A percentile compares a stretch with the other conserved stretches of the same genome.
Conservation (phyloP, 371 early-diverging fungal genomes). For the Lichtheimia ramosa region DNA sequence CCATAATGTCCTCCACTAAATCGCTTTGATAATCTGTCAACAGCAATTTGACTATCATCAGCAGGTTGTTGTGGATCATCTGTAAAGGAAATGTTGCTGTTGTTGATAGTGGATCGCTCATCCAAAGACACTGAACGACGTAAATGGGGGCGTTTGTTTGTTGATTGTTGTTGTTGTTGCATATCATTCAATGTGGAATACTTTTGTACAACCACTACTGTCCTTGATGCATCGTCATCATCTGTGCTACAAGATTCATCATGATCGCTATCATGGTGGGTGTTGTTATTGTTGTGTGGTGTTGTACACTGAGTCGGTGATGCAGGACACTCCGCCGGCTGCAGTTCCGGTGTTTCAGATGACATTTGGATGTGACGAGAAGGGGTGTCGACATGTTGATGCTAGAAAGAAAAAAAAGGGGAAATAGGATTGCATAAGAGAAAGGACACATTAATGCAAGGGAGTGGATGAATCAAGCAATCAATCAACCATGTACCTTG, state of each 20-base stretch:
- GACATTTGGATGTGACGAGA: too few relatives aligned
- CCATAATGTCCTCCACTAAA: constrained; percentile 51
- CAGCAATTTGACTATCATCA: constrained; percentile 22
- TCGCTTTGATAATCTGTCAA: constrained; percentile 38
- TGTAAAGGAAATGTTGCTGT: constrained; percentile 27
- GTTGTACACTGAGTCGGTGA: not conserved
- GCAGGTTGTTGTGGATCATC: constrained; percentile 8
- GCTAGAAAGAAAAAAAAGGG: too few relatives aligned
- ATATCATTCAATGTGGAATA: not conserved
- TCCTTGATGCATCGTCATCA: not conserved
- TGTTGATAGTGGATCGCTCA: constrained; percentile 13
- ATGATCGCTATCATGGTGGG: not conserved
- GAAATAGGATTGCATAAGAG: too few relatives aligned
- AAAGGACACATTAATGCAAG: too few relatives aligned
- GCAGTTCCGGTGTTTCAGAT: constrained; percentile 1
- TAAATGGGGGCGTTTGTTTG: not conserved
- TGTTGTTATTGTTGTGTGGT: not conserved
- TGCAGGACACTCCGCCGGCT: not conserved
- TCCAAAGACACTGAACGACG: not conserved
- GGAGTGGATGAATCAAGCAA: too few relatives aligned
- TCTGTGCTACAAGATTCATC: constrained; percentile 2
- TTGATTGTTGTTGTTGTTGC: not conserved
- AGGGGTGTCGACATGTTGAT: not conserved
- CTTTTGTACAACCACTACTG: not conserved
- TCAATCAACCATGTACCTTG: too few relatives aligned